phyloP scores from a whole-genome alignment of 768 basidiomycete genomes.

The Auricularia auricula-judae region DNA sequence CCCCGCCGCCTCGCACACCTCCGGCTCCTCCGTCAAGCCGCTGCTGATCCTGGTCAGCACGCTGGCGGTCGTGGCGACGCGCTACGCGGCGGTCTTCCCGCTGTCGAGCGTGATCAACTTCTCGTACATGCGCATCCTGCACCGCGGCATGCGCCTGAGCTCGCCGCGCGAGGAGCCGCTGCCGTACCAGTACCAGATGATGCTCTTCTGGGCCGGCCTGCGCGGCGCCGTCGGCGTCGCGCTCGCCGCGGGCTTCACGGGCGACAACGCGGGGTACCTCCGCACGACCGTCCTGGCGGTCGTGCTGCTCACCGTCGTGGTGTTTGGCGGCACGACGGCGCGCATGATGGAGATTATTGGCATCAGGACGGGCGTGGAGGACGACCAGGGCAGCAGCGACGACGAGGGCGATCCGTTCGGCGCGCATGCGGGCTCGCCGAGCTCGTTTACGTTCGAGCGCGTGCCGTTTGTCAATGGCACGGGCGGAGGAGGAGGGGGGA shows the following conservation, averaged over 20 bases:
- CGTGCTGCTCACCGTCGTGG: slow-evolving; percentile 85
- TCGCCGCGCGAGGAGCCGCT: slow-evolving; percentile 74
- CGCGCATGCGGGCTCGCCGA: background rate
- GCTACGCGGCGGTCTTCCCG: slow-evolving; percentile 93
- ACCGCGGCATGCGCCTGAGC: slow-evolving; percentile 60
- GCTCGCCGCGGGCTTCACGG: slow-evolving; percentile 89
- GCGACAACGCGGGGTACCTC: slow-evolving; percentile 83
- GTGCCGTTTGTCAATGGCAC: background rate
- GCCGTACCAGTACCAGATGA: slow-evolving; percentile 98
- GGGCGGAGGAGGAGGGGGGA: background rate
- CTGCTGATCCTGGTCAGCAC: slow-evolving; percentile 89
- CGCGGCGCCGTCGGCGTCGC: slow-evolving; percentile 97
- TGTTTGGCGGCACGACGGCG: slow-evolving; percentile 96
- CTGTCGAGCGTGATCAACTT: slow-evolving; percentile 92
- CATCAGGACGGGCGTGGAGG: slow-evolving; percentile 89
- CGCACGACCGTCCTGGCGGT: slow-evolving; percentile 91
- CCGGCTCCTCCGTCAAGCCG: slow-evolving; percentile 84
- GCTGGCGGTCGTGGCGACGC: slow-evolving; percentile 86
- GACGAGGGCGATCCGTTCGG: slow-evolving; percentile 23
- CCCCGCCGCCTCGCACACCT: slow-evolving; percentile 63
- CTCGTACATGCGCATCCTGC: slow-evolving; percentile 31
- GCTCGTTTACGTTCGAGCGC: background rate
- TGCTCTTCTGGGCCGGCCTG: slow-evolving; percentile 98
- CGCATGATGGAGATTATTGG: slow-evolving; percentile 97
- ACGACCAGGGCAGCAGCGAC: slow-evolving; percentile 57